Conservation (phyloP, 441 rosid species). For the Biscutella laevigata region DNA sequence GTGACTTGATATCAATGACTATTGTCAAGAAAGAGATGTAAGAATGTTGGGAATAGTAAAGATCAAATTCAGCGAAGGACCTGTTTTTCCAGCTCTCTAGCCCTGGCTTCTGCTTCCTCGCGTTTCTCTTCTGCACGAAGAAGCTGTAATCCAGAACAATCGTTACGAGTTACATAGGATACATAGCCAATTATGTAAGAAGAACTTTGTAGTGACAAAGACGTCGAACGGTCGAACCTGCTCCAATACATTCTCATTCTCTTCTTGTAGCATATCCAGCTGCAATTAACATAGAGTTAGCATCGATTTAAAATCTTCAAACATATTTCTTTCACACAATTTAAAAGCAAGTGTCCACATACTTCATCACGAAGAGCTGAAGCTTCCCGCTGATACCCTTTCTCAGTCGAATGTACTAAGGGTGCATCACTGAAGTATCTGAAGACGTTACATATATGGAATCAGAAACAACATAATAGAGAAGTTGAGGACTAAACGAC, state of each 20-base stretch:
- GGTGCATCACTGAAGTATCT: slow-evolving; percentile 52
- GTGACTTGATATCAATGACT: not conserved
- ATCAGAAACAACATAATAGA: not conserved
- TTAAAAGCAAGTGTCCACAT: not conserved
- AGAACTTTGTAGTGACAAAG: not conserved
- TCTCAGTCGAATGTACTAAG: slow-evolving; percentile 36
- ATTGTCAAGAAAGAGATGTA: not conserved
- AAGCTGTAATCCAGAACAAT: slow-evolving; percentile 20
- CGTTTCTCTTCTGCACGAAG: slow-evolving; percentile 30
- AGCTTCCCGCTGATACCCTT: slow-evolving; percentile 69
- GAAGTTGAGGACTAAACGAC: not conserved
- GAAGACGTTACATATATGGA: slow-evolving; percentile 16
- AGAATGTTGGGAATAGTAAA: not conserved
- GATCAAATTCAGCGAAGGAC: slow-evolving; percentile 23
- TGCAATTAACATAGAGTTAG: slow-evolving; percentile 17
- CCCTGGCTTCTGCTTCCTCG: slow-evolving; percentile 82
- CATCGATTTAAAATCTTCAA: slow-evolving; percentile 9
- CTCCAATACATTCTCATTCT: slow-evolving; percentile 50
- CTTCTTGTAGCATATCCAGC: slow-evolving; percentile 87
- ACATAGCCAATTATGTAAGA: not conserved
- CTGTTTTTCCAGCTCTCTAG: slow-evolving; percentile 95
- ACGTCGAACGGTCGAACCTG: slow-evolving; percentile 42
- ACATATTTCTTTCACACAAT: not conserved
- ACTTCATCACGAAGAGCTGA: slow-evolving; percentile 96
- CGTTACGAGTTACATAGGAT: not conserved